These are phyloP conservation scores for Calamus simplicifolius DNA, from an alignment of 176 grass and related monocot genomes.

Conservation along the genomic window DNA sequence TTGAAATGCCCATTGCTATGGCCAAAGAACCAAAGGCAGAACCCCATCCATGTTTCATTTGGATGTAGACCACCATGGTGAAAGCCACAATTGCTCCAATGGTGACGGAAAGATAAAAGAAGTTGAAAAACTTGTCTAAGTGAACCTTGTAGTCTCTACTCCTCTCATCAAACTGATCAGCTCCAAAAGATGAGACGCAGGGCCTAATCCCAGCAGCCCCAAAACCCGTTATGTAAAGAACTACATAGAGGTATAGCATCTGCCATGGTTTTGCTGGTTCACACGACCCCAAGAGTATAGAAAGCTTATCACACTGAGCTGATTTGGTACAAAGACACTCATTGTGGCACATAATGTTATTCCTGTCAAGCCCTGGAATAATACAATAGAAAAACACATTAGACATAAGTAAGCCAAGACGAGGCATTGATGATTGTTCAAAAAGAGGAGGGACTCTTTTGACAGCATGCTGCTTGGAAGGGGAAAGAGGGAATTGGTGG, in stretches of 20 bases:
- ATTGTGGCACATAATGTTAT: slow-evolving; percentile 63
- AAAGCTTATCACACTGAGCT: slow-evolving; percentile 50
- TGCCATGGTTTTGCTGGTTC: slow-evolving; percentile 47
- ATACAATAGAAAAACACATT: neutral
- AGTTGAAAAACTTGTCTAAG: slow-evolving; percentile 73
- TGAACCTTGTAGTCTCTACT: slow-evolving; percentile 41
- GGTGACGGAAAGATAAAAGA: slow-evolving; percentile 91
- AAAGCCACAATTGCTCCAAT: slow-evolving; percentile 71
- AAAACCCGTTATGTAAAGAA: slow-evolving; percentile 59
- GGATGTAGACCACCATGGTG: slow-evolving; percentile 79
- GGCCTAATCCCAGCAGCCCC: slow-evolving; percentile 84
- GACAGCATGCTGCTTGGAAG: too few species aligned
- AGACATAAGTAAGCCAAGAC: neutral
- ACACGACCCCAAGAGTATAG: slow-evolving; percentile 56
- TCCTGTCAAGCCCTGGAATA: slow-evolving; percentile 47
- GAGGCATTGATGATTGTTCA: too few species aligned
- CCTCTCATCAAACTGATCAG: slow-evolving; percentile 90
- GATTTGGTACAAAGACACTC: slow-evolving; percentile 40
- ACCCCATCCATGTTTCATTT: slow-evolving; percentile 72
- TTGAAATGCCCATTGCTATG: slow-evolving; percentile 72
- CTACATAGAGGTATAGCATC: slow-evolving; percentile 69
- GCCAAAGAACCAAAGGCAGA: slow-evolving; percentile 73
- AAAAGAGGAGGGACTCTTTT: too few species aligned
- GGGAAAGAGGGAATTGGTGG: too few species aligned
- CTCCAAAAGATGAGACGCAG: slow-evolving; percentile 81